Percentiles rank a stretch among this genome's conserved stretches.
Conservation (phyloP, 176 grass and related monocot species). For the Oryza australiensis region DNA sequence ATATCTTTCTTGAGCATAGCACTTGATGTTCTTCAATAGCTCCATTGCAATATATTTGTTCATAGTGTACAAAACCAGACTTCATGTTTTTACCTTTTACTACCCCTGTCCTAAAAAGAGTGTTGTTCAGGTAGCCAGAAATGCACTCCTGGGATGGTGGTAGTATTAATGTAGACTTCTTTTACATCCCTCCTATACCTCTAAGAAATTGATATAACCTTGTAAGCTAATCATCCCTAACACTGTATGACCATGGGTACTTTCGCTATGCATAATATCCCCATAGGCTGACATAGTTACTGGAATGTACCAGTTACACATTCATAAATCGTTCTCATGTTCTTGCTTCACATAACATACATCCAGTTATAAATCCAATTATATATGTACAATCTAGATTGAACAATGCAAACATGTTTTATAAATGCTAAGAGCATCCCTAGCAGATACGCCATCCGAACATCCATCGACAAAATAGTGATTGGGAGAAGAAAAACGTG, state of each 20-base stretch:
- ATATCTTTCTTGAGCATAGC: constrained; percentile 6
- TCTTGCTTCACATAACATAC: background rate
- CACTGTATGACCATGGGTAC: background rate
- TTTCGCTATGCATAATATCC: background rate
- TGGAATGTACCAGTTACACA: too few species aligned
- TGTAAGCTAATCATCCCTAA: background rate
- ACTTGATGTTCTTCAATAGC: constrained; percentile 7
- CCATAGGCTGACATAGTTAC: too few species aligned
- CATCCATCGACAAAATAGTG: too few species aligned
- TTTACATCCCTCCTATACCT: background rate
- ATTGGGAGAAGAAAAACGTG: too few species aligned
- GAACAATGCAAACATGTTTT: background rate
- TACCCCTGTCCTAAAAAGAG: too few species aligned
- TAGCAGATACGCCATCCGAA: too few species aligned
- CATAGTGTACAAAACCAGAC: background rate
- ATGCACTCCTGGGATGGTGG: too few species aligned
- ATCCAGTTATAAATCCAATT: background rate
- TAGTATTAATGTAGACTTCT: background rate
- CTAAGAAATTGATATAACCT: background rate
- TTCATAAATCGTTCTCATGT: too few species aligned
- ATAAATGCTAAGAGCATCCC: background rate
- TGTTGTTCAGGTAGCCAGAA: too few species aligned
- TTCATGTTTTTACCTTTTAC: background rate
- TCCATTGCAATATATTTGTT: constrained; percentile 10
- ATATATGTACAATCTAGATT: background rate